These are phyloP conservation scores for Leishmania gerbilli DNA, from an alignment of 208 protist genomes.

Conservation along the genomic window DNA sequence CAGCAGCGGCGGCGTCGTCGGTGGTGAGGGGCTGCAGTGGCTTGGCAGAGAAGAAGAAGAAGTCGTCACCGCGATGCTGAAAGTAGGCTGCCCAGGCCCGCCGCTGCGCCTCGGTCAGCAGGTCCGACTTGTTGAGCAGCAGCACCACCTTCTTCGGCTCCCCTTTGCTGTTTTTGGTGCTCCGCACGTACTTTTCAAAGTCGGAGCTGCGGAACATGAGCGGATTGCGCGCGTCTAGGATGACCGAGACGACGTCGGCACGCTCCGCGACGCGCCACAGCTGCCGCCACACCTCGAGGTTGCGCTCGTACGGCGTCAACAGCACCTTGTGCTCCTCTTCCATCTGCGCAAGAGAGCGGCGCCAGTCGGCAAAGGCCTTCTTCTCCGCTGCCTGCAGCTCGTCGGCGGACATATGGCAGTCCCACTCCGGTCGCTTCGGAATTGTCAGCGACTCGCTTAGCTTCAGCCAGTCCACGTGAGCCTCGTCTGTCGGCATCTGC, in stretches of 20 bases:
- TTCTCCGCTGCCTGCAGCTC: conserved; percentile 76
- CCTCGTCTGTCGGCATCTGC: conserved; percentile 27
- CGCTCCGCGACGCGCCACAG: conserved; percentile 98
- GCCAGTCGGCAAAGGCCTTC: conserved; percentile 91
- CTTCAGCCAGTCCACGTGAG: conserved; percentile 67
- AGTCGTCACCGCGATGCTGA: conserved; percentile 62
- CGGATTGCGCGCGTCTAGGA: conserved; percentile 97
- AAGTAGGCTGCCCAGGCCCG: conserved; percentile 95
- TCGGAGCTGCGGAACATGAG: conserved; percentile 94
- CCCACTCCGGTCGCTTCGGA: conserved; percentile 82
- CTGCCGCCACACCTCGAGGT: conserved; percentile 99
- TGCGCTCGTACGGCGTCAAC: conserved; percentile 99
- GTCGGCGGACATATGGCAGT: conserved; percentile 67
- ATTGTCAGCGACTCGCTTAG: conserved; percentile 84
- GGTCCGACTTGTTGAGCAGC: conserved; percentile 99
- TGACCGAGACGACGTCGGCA: conserved; percentile 93
- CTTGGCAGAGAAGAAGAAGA: conserved; percentile 94
- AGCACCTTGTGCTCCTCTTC: conserved; percentile 95
- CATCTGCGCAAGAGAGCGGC: conserved; percentile 79
- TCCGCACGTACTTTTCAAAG: conserved; percentile 88
- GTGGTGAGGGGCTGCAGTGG: conserved; percentile 34
- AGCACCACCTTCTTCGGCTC: conserved; percentile 90
- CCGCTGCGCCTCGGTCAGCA: conserved; percentile 95
- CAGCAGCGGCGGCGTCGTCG: not conserved
- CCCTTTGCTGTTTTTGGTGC: conserved; percentile 46